These are phyloP conservation scores for Epichloe hybrida DNA, from an alignment of 2,329 filamentous ascomycete species.

Conservation along the genomic window DNA sequence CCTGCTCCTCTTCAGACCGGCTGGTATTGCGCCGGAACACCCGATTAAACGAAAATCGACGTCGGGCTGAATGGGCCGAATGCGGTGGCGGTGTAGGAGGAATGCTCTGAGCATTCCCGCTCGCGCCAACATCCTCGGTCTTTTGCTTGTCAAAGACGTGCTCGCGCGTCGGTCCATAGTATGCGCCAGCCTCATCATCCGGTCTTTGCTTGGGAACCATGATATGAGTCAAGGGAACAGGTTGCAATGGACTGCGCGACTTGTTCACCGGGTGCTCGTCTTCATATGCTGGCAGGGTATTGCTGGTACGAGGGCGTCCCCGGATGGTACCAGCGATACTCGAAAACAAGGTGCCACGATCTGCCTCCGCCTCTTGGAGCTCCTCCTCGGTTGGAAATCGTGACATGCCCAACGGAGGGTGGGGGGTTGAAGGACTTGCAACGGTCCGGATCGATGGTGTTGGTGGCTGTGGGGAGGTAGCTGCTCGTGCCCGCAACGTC, in stretches of 20 bases:
- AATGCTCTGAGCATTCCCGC: conserved; percentile 25
- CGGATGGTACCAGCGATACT: conserved; percentile 43
- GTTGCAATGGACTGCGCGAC: conserved; percentile 42
- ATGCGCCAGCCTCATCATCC: conserved; percentile 28
- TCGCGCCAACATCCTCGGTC: conserved; percentile 36
- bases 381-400: conserved; percentile 57
- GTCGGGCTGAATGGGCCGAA: conserved; percentile 34
- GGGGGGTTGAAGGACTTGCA: conserved; percentile 14
- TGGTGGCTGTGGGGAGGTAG: conserved; percentile 13
- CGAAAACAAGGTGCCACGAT: conserved; percentile 36
- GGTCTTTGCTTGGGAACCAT: conserved; percentile 33
- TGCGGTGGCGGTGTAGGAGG: conserved; percentile 48
- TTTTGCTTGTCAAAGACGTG: conserved; percentile 32
- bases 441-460: conserved; percentile 12
- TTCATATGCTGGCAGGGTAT: conserved; percentile 17
- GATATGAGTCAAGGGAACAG: conserved; percentile 50
- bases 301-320: conserved; percentile 20
- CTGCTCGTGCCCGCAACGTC: conserved; percentile 26
- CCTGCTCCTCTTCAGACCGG: conserved; percentile 67
- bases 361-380: conserved; percentile 32
- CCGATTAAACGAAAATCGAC: conserved; percentile 92
- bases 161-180: conserved; percentile 24
- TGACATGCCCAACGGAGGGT: conserved; percentile 61
- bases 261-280: conserved; percentile 27
- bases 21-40: conserved; percentile 45